Base-by-base conservation (phyloP, 768 basidiomycete genomes). In the Auricularia sp. region DNA sequence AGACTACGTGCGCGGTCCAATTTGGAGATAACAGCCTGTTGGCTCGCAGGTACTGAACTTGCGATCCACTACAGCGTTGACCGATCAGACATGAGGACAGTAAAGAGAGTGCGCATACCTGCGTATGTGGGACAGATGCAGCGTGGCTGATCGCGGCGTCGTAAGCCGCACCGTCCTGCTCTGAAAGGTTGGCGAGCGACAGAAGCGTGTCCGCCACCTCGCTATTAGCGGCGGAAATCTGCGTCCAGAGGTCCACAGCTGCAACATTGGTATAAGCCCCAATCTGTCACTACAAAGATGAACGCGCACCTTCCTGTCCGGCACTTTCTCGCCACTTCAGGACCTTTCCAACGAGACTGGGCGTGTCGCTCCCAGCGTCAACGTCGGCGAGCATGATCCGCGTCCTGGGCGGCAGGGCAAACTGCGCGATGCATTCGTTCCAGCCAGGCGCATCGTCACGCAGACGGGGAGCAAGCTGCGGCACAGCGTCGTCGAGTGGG, bases 341-440 rank as follows among this genome's bases (percentile, higher is more conserved):
- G 3, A 99, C 97, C 74, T 91, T 87, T 36, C 91, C 86, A 11
- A 95, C 93, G 51, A 98, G 84, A 51, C 91, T 91, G 1, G 97
- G 97, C 1, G 97, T 98, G 70, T 98, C 91, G 68, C 91, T 95
- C 10, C 97, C 97, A 8, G 91, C 93, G 70, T 97, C 91, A 16
- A 98, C 93, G 72, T 99, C 97, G 33, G 95, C 97, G 23, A 99
- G 81, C 76, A 98, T 82, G 42, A 99, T 81, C 63, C 91, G 80
- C 23, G 90, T 87, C 61, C 86, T 75, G 0, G 91, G 91, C 2
- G 97, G 97, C 39, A 99, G 85, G 62, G 83, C 81, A 73, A 97
- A 92, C 0, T 86, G 83, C 64, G 79, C 76, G 12, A 88, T 81
- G 36, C 71, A 73, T 68, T 88, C 84, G 69, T 93, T 87, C 95